Evolutionary conservation across 305 asterid genomes (phyloP), one percentile per base, ranked within the genome.

Genomic region (Lippia alba): DNA sequence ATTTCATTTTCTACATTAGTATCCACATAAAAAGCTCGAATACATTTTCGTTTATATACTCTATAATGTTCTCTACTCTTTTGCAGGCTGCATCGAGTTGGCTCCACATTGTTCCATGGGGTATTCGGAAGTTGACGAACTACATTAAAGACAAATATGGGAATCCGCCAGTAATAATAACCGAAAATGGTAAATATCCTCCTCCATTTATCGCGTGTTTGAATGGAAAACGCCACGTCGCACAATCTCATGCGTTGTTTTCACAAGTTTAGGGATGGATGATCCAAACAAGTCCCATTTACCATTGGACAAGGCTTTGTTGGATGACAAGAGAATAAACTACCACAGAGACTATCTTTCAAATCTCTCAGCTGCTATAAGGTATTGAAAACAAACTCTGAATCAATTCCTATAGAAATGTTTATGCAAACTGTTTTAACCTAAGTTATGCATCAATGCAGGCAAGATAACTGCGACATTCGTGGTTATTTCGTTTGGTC

Each of bases 401-500:
- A 8, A 20, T 16, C 6, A 12, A 34, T 51, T 53, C 17, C 8
- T 34, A n/a, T 24, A 18, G 14, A 16, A 41, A 46, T 60, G 3
- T 24, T 1, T 24, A 1, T 36, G 9, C 41, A 36, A 12, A 41
- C 58, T 49, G 39, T 65, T 11, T 30, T 61, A 20, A 18, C 30
- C 50, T 24, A 46, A 11, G 5, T 16, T 34, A 11, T 11, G 32
- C 12, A 58, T 8, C 6, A 46, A 66, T 77, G 84, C 90, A 92
- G 98, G 89, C 56, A 85, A 75, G 98, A 92, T 65, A 62, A 81
- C 1, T 90, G 98, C 18, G 81, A 92, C 51, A 66, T 90, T 50
- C 76, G 82, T 0, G 98, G 97, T 0, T 92, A 92, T 66, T 92
- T 92, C 72, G 86, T 79, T 15, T 92, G 98, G 98, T 92, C 98